Percentiles rank a stretch among this genome's conserved stretches.
Conservation (phyloP, 352 stramenopile genomes). For the Phytophthora cryptogea region DNA sequence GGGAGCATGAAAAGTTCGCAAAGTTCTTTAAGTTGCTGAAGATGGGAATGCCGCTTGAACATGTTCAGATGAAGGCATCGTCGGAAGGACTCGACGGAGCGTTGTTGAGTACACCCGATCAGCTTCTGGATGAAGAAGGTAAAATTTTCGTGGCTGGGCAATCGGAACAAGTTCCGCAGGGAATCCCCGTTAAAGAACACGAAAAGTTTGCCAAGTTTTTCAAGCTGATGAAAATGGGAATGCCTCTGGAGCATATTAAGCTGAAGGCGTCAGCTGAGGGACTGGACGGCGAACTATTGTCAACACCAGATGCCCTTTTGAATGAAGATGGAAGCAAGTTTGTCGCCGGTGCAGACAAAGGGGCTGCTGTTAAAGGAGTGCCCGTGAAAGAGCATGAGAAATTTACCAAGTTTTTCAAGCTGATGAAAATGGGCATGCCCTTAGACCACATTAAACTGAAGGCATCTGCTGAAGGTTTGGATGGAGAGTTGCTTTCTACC, state of each 20-base stretch:
- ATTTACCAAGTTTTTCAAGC: conserved; percentile 84
- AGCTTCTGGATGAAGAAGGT: conserved; percentile 56
- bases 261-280: conserved; percentile 83
- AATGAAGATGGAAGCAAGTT: conserved; percentile 64
- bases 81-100: conserved; percentile 59
- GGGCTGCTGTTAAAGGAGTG: conserved; percentile 35
- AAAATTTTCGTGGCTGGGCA: conserved; percentile 40
- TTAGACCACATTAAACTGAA: conserved; percentile 72
- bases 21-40: conserved; percentile 97
- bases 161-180: conserved; percentile 17
- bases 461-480: conserved; percentile 59
- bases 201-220: conserved; percentile 79
- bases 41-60: conserved; percentile 86
- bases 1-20: conserved; percentile 90
- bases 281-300: conserved; percentile 88
- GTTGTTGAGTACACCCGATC: conserved; percentile 62
- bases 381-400: conserved; percentile 87
- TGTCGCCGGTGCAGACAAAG: conserved; percentile 7
- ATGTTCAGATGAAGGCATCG: conserved; percentile 89
- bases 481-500: conserved; percentile 53
- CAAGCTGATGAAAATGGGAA: conserved; percentile 85
- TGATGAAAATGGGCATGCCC: conserved; percentile 84
- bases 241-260: conserved; percentile 81
- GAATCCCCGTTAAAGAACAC: conserved; percentile 66
- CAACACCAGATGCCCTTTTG: conserved; percentile 59